Conservation (phyloP, 2,329 filamentous ascomycete genomes). For the Fusarium sulawesiense region DNA sequence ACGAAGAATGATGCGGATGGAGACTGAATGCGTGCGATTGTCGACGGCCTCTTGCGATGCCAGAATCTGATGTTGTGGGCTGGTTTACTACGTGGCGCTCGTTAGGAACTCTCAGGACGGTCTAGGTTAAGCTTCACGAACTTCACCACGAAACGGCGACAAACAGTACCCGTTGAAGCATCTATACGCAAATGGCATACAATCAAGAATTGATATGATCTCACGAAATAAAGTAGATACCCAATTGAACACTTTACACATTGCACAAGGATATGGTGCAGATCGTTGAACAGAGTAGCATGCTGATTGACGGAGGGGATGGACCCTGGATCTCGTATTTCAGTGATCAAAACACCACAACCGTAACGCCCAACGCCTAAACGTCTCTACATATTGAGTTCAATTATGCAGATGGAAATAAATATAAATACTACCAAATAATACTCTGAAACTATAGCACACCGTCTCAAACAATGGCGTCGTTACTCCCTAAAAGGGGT, state of each 20-base stretch:
- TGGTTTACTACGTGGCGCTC: background rate
- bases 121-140: background rate
- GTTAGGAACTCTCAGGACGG: background rate
- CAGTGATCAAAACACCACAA: background rate
- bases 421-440: background rate
- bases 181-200: background rate
- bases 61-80: too few species aligned
- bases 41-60: too few species aligned
- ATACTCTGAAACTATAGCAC: background rate
- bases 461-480: background rate
- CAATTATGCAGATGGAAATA: background rate
- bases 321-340: background rate
- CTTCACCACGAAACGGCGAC: background rate
- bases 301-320: background rate
- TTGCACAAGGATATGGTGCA: conserved; percentile 3
- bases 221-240: conserved; percentile 10
- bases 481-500: conserved; percentile 25
- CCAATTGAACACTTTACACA: conserved; percentile 7
- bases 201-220: too few species aligned
- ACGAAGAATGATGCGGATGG: conserved; percentile 34
- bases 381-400: too few species aligned
- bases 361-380: background rate
- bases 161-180: background rate
- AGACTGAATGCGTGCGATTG: fast-evolving
- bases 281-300: conserved; percentile 12